Base-by-base conservation (phyloP, 495 filamentous ascomycete species). In the Pyrenula aspistea region DNA sequence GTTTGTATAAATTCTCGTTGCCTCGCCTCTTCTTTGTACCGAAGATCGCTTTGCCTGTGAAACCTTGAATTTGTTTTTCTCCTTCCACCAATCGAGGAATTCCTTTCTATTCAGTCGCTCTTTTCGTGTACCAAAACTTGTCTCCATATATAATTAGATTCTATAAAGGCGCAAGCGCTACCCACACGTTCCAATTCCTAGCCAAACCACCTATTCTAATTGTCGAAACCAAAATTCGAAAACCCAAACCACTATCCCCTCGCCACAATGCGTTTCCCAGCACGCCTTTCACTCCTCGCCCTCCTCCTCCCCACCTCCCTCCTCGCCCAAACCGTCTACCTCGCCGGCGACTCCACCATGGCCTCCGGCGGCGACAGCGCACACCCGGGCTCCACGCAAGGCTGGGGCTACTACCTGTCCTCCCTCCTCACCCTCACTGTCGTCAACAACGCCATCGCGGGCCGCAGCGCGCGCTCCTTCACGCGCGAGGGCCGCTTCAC, bases 401-500 rank as follows among this genome's bases (percentile, higher is more conserved):
- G 82, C 56, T 85, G 82, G 82, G 82, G 81, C 55, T 62, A 78
- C 55, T 84, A 82, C 61, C 69, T 85, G 47, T 55, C 67, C 23
- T 74, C 73, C 31, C 65, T 78, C 56, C 70, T 71, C 48, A 63
- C 70, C 36, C 57, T 67, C 49, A 64, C 67, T 3, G 73, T 84
- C 8, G 67, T 76, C 53, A 85, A 85, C 72, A 69, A 80, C 54
- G 82, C 82, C 49, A 69, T 83, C 24, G 75, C 68, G 10, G 81
- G 82, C 53, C 77, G 81, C 54, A 80, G 76, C 36, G 81, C 82
- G 3, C 79, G 82, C 58, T 80, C 75, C 54, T 85, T 74, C 67
- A 80, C 74, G 0, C 75, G 79, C 58, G 82, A 84, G 65, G 76
- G 75, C 53, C 81, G 78, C 24, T 85, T 85, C 71, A 60, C 71